Evolutionary conservation across 768 basidiomycete genomes (phyloP).

Genomic region (Lactarius vividus): DNA sequence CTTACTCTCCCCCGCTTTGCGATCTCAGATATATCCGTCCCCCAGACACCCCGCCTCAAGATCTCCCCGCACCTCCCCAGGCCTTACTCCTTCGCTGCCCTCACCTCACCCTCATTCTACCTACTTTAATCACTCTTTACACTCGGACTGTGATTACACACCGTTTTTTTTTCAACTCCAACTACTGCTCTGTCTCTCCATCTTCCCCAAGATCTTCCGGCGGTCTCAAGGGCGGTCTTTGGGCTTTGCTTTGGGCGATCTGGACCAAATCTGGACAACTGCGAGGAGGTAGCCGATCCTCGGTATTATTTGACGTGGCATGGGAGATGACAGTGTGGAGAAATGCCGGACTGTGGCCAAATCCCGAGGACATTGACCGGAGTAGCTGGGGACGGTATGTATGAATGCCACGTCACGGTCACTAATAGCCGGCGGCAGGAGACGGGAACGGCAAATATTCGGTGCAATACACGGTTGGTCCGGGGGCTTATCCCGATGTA

Average conservation of each 20-base stretch:
- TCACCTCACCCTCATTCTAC: background rate
- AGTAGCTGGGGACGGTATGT: no score
- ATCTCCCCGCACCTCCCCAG: no score
- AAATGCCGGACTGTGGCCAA: background rate
- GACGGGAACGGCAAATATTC: background rate
- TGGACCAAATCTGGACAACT: no score
- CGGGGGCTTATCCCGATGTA: background rate
- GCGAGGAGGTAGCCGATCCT: background rate
- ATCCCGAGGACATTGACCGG: background rate
- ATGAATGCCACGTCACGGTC: background rate
- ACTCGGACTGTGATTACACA: background rate
- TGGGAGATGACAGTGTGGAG: background rate
- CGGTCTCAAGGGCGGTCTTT: background rate
- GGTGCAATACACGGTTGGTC: background rate
- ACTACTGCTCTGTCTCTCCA: background rate
- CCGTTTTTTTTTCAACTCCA: background rate
- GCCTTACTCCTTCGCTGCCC: background rate
- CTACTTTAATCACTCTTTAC: background rate
- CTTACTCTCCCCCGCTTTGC: background rate
- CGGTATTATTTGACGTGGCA: background rate
- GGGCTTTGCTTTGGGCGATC: no score
- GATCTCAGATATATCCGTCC: constrained; percentile 9
- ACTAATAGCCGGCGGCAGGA: background rate
- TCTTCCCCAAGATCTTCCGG: no score
- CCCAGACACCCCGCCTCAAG: background rate